Evolutionary conservation across 202 grass and related monocot genomes (phyloP).

Genomic region (Eragrostis tef): DNA sequence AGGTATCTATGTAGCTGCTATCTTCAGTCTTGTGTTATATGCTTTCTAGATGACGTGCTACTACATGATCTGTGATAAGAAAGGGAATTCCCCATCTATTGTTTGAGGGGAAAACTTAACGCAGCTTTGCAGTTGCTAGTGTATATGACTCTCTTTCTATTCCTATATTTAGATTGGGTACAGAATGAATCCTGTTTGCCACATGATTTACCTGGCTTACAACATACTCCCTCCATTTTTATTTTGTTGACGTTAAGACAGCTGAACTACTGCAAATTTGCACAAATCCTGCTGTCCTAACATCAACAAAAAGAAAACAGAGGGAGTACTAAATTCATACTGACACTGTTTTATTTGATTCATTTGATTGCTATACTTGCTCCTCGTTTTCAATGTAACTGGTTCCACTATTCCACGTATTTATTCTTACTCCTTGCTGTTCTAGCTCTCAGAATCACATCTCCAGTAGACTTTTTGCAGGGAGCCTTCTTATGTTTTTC

Average conservation of each 20-base stretch:
- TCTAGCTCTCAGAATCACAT: background rate
- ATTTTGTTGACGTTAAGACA: too few relatives aligned
- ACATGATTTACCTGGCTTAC: too few relatives aligned
- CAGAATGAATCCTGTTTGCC: slow-evolving; percentile 16
- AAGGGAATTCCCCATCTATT: background rate
- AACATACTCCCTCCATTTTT: too few relatives aligned
- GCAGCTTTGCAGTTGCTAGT: background rate
- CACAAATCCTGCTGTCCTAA: too few relatives aligned
- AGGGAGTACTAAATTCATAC: background rate
- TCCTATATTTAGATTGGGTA: background rate
- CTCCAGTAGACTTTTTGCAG: background rate
- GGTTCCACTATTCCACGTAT: background rate
- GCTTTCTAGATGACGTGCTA: slow-evolving; percentile 19
- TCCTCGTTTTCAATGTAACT: background rate
- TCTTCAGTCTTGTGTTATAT: background rate
- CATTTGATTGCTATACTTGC: background rate
- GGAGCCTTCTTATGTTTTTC: too few relatives aligned
- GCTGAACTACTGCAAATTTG: too few relatives aligned
- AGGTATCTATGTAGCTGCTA: background rate
- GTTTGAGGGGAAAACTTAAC: slow-evolving; percentile 13
- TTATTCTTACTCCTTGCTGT: background rate
- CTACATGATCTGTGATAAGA: background rate
- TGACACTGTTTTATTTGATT: background rate
- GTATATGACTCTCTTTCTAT: background rate
- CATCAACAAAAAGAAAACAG: too few relatives aligned